phyloP scores from a whole-genome alignment of 345 rosid species.

The Eucalyptus paniculata region DNA sequence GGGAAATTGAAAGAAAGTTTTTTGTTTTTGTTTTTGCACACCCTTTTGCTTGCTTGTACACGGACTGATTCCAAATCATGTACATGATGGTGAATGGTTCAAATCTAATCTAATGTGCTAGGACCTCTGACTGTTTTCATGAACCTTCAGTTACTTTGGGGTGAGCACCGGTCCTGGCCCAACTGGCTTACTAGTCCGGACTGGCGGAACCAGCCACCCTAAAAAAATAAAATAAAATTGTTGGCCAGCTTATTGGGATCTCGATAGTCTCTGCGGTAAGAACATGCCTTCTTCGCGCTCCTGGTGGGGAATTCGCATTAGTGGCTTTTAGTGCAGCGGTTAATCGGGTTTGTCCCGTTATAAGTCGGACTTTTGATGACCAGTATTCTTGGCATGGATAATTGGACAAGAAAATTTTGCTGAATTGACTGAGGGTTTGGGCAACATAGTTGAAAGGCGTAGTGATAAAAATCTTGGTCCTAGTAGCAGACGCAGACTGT shows the following conservation, averaged over 20 bases:
- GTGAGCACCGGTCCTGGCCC: neutral
- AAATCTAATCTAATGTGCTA: neutral
- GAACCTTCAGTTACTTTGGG: neutral
- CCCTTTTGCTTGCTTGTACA: neutral
- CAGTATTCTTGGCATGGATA: neutral
- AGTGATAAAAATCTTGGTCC: neutral
- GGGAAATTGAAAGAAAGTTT: neutral
- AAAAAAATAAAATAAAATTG: neutral
- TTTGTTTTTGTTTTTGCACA: neutral
- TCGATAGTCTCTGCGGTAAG: constrained; percentile 79
- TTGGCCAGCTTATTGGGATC: constrained; percentile 77
- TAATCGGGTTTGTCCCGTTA: constrained; percentile 47
- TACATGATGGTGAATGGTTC: neutral
- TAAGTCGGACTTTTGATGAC: neutral
- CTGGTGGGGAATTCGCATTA: constrained; percentile 97
- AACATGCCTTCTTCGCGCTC: constrained; percentile 91
- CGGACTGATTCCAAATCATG: neutral
- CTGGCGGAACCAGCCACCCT: neutral
- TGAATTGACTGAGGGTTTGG: neutral
- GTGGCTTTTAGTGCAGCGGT: constrained; percentile 99
- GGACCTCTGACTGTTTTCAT: neutral
- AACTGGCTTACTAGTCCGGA: neutral
- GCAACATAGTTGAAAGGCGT: neutral
- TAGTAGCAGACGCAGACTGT: neutral
- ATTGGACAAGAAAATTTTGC: neutral